Percentiles rank a stretch among this genome's conserved stretches.
These are phyloP conservation scores for Penicillium sp. DNA, from an alignment of 2,329 filamentous ascomycete species.

Conservation along the genomic window DNA sequence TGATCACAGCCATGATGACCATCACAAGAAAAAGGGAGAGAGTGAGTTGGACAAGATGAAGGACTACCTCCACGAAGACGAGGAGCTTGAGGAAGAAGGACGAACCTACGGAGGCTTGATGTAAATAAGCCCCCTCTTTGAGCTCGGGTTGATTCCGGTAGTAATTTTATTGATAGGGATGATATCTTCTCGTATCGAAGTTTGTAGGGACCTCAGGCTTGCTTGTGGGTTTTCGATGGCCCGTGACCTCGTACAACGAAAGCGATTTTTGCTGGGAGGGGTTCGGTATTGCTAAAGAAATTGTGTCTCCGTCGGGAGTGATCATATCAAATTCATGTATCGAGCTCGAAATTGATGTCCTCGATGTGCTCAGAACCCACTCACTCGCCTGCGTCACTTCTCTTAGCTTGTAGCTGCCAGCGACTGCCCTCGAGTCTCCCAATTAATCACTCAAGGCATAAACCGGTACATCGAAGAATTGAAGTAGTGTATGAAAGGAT, in stretches of 20 bases:
- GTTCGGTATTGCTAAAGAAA: not conserved
- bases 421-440: not conserved
- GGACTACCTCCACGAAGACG: conserved; percentile 10
- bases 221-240: not conserved
- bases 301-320: no score
- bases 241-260: no score
- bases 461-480: not conserved
- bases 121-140: conserved; percentile 2
- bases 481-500: not conserved
- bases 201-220: not conserved
- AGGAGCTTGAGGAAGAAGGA: conserved; percentile 12
- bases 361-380: no score
- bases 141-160: not conserved
- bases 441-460: not conserved
- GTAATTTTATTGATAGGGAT: not conserved
- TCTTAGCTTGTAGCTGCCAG: not conserved
- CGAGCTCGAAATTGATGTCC: not conserved
- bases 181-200: not conserved
- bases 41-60: conserved; percentile 14
- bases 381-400: no score
- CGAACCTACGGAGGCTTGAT: conserved; percentile 12
- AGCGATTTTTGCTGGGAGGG: not conserved
- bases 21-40: conserved; percentile 3
- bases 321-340: not conserved
- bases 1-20: conserved; percentile 4